A percentile compares a stretch with the other conserved stretches of the same genome.
Conservation (phyloP, 176 grass and related monocot species). For the Poa pratensis region DNA sequence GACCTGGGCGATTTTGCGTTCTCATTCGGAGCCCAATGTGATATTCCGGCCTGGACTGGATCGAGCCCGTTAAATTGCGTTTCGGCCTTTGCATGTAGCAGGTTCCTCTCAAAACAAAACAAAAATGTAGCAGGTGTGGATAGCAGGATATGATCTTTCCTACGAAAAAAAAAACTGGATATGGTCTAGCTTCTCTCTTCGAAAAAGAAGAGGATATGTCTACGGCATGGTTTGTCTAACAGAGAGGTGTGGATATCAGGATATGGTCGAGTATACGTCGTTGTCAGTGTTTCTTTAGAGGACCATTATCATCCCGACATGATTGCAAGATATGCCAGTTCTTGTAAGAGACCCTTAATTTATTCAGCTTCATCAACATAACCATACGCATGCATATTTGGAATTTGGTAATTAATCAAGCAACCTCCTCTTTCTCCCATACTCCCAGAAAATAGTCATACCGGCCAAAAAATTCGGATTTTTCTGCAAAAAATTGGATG, state of each 20-base stretch:
- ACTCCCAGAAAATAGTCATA: no score
- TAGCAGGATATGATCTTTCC: no score
- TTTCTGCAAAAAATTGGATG: no score
- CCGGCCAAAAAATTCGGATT: no score
- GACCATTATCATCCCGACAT: neutral
- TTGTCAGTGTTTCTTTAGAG: neutral
- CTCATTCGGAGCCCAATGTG: constrained; percentile 5
- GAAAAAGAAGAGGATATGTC: constrained; percentile 15
- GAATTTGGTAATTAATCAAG: constrained; percentile 17
- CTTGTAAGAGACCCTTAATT: neutral
- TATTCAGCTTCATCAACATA: constrained; percentile 19
- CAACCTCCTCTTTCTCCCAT: neutral
- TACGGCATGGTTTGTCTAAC: neutral
- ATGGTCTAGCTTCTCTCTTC: neutral
- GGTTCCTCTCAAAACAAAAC: no score
- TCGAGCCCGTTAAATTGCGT: neutral
- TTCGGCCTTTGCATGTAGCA: neutral
- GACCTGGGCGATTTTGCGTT: constrained; percentile 44
- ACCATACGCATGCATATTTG: neutral
- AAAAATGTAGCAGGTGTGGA: constrained; percentile 26
- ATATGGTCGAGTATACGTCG: constrained; percentile 6
- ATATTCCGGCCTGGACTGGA: neutral
- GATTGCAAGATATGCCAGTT: neutral
- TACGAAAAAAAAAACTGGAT: no score
- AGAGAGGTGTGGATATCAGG: constrained; percentile 5